Conservation (phyloP, 2,329 filamentous ascomycete species). For the Colletotrichum sp. region DNA sequence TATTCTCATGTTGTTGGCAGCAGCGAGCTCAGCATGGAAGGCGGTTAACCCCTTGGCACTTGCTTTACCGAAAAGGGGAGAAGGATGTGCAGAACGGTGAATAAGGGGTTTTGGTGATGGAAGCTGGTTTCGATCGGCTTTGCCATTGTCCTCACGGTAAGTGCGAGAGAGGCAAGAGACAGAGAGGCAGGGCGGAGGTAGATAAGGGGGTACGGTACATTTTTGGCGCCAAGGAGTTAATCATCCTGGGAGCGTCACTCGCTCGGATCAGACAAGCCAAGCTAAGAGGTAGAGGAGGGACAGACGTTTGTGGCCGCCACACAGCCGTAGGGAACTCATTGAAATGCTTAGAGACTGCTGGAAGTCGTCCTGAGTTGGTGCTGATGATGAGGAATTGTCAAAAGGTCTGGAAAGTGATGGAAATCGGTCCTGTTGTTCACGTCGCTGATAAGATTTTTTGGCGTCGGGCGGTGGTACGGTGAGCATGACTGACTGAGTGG, state of each 20-base stretch:
- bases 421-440: not conserved
- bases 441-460: not conserved
- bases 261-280: slow-evolving; percentile 17
- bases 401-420: not conserved
- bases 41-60: not conserved
- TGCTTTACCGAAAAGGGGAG: not conserved
- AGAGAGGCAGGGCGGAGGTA: not conserved
- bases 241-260: slow-evolving; percentile 16
- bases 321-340: not conserved
- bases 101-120: not conserved
- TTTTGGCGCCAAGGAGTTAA: slow-evolving; percentile 13
- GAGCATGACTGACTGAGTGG: slow-evolving; percentile 2
- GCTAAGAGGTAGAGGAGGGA: not conserved
- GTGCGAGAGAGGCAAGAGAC: not conserved
- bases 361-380: not conserved
- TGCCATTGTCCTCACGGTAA: not conserved
- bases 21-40: not conserved
- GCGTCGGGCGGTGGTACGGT: slow-evolving; percentile 2
- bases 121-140: not conserved
- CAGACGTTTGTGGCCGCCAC: not conserved
- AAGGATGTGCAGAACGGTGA: not conserved
- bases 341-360: not conserved
- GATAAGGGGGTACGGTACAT: slow-evolving; percentile 10
- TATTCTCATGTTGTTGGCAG: not conserved
- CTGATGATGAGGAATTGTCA: not conserved